Evolutionary conservation across 2,329 filamentous ascomycete species (phyloP).

Genomic region (Ophiostoma sp.): DNA sequence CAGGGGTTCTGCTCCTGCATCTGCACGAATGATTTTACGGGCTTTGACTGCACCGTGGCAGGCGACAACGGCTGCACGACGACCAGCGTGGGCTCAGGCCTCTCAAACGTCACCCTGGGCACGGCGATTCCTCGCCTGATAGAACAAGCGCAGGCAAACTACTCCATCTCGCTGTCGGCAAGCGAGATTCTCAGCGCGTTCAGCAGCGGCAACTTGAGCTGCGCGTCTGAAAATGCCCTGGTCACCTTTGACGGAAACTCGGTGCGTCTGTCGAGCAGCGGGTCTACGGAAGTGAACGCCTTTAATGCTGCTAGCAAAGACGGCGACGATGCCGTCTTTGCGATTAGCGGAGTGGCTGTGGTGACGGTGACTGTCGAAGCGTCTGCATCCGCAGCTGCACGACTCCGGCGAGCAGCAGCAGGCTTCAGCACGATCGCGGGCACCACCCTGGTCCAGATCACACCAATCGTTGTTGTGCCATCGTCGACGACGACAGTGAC

Average conservation of each 20-base stretch:
- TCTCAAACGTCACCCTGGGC: constrained; percentile 70
- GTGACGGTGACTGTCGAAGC: constrained; percentile 25
- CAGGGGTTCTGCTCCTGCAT: constrained; percentile 73
- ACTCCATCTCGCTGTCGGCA: constrained; percentile 67
- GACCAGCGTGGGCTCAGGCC: constrained; percentile 36
- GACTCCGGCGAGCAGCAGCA: background rate
- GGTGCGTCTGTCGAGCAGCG: constrained; percentile 33
- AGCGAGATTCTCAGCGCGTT: constrained; percentile 69
- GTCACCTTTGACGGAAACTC: constrained; percentile 69
- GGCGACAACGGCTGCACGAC: constrained; percentile 50
- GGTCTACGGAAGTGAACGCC: constrained; percentile 30
- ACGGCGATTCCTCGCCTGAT: constrained; percentile 72
- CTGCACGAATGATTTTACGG: constrained; percentile 81
- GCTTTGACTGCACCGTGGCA: constrained; percentile 45
- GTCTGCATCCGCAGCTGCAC: background rate
- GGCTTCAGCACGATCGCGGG: constrained; percentile 29
- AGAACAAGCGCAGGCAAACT: constrained; percentile 58
- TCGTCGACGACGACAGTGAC: constrained; percentile 31
- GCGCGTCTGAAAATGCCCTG: constrained; percentile 77
- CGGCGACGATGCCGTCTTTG: background rate
- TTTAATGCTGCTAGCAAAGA: constrained; percentile 15
- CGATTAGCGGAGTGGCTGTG: constrained; percentile 21
- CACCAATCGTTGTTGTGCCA: constrained; percentile 27
- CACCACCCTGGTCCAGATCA: constrained; percentile 30
- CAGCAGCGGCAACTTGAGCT: constrained; percentile 69